A percentile compares a stretch with the other conserved stretches of the same genome.
Conservation (phyloP, 1,139 yeast species). For the Meyerozyma sp. region DNA sequence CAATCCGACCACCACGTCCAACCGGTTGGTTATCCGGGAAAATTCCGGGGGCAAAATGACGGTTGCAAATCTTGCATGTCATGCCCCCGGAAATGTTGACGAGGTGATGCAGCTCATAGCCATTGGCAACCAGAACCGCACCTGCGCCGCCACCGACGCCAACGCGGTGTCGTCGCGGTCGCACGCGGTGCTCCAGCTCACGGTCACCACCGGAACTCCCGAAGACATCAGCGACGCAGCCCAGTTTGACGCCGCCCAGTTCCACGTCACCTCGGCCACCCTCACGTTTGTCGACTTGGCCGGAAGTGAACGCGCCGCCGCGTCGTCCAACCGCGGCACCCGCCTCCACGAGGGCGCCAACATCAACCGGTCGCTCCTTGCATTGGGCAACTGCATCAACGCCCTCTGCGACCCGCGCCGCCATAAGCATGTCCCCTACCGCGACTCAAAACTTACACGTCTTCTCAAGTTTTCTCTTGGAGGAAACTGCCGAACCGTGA, state of each 20-base stretch:
- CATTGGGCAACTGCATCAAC: constrained; percentile 90
- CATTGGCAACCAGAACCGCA: constrained; percentile 69
- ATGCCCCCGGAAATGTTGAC: constrained; percentile 58
- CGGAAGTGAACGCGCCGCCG: constrained; percentile 91
- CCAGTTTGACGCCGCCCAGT: constrained; percentile 31
- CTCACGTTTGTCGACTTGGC: constrained; percentile 86
- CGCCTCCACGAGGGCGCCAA: constrained; percentile 87
- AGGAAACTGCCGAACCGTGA: constrained; percentile 89
- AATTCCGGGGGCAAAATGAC: constrained; percentile 62
- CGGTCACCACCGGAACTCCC: constrained; percentile 54
- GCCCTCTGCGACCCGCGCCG: constrained; percentile 75
- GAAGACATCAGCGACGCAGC: constrained; percentile 58
- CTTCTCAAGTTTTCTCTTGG: constrained; percentile 86
- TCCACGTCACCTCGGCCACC: constrained; percentile 53
- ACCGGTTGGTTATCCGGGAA: constrained; percentile 60
- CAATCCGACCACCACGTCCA: constrained; percentile 44
- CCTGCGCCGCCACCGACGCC: constrained; percentile 86
- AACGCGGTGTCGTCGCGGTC: constrained; percentile 87
- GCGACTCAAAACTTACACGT: constrained; percentile 86
- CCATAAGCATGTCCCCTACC: constrained; percentile 75
- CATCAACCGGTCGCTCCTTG: constrained; percentile 79
- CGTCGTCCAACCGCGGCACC: constrained; percentile 77
- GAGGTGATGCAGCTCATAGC: constrained; percentile 79
- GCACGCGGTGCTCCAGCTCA: constrained; percentile 86
- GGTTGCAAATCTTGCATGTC: constrained; percentile 70